Evolutionary conservation across 164 flowering plant genomes (phyloP), one percentile per base, ranked within the genome.

Genomic region (Piper longum): DNA sequence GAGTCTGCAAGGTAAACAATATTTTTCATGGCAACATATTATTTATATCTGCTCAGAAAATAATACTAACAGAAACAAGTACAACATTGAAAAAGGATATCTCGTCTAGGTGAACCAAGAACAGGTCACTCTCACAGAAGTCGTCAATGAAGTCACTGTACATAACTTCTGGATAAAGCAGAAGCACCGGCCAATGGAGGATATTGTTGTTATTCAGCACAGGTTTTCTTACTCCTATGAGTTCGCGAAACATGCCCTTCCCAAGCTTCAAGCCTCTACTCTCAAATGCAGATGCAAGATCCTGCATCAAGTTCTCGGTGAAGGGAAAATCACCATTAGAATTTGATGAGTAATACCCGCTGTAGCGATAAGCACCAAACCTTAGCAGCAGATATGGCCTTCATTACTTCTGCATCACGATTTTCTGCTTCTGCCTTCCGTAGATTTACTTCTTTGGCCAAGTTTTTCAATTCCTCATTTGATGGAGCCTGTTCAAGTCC

Each of bases 131-230:
- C 80, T 93, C 98, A 71, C 96, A 88, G 81, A 89, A 93, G 67
- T 86, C 98, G 72, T 90, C 97, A 64, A 93, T 84, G 43, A 93
- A 76, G 78, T 93, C 98, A 73, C 97, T 86, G 74, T 91, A 84
- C 98, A 93, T 93, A 70, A 81, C 88, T 77, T 93, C 97, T 41
- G 95, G 82, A 77, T 93, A 93, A 2, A 93, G 82, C 69, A 93
- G 80, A 72, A 90, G 79, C 74, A 89, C 97, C 4, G 96, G 97
- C 98, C 97, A 89, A 68, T 89, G 95, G 71, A 90, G 91, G 71
- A 93, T 82, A 56, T 77, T 80, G 70, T 73, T 72, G 66, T 73
- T 77, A 74, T 89, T 96, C 64, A 89, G 63, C 7, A 72, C 54
- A 7, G 97, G 96, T 70, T 84, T 93, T 69, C 75, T 82, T 56